Conservation (phyloP, 164 flowering plant species). For the Protea cynaroides region DNA sequence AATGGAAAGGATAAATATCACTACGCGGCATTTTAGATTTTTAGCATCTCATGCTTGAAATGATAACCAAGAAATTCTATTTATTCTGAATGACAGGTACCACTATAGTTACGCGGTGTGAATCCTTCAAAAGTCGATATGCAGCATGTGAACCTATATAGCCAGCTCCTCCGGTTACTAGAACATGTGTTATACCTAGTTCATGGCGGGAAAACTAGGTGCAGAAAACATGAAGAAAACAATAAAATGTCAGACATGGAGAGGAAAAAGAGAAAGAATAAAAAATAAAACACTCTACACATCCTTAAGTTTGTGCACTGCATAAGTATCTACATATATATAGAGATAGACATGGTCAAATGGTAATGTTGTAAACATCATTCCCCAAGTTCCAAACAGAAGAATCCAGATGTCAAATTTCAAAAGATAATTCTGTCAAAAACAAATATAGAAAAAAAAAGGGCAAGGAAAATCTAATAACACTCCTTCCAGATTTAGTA, state of each 20-base stretch:
- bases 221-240: neutral
- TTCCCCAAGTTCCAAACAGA: too few relatives aligned
- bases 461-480: too few relatives aligned
- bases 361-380: too few relatives aligned
- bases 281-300: too few relatives aligned
- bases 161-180: slow-evolving; percentile 99
- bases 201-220: slow-evolving; percentile 70
- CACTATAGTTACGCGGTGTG: slow-evolving; percentile 87
- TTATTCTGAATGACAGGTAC: slow-evolving; percentile 28
- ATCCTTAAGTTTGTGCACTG: too few relatives aligned
- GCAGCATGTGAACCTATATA: slow-evolving; percentile 97
- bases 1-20: neutral
- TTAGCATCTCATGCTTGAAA: neutral
- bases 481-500: too few relatives aligned
- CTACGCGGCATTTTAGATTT: neutral
- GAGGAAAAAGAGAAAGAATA: neutral
- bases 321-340: too few relatives aligned
- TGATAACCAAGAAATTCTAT: too few relatives aligned
- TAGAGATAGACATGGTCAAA: too few relatives aligned
- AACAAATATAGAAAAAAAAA: too few relatives aligned
- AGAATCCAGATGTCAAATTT: too few relatives aligned
- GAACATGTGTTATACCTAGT: slow-evolving; percentile 75
- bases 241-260: neutral
- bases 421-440: too few relatives aligned
- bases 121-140: slow-evolving; percentile 72